Evolutionary conservation across 805 yeast genomes (phyloP).

Genomic region (Pichia paraexigua): DNA sequence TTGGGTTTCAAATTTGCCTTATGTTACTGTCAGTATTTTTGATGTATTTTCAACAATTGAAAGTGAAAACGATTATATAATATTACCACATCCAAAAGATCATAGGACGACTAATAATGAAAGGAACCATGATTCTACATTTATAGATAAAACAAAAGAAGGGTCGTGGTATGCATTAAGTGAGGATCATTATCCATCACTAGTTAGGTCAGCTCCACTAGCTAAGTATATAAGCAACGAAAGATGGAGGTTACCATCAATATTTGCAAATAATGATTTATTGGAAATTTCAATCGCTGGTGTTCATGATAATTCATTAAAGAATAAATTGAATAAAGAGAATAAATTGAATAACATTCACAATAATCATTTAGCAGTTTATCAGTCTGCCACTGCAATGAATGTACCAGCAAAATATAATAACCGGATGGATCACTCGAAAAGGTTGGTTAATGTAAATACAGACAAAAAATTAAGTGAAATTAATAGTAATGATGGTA

Average conservation of each 20-base stretch:
- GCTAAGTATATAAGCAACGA: conserved; percentile 51
- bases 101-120: neutral
- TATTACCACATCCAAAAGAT: conserved; percentile 63
- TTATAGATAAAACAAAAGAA: conserved; percentile 53
- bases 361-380: conserved; percentile 3
- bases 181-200: conserved; percentile 64
- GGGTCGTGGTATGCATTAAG: conserved; percentile 87
- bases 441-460: neutral
- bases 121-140: conserved; percentile 37
- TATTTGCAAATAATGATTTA: conserved; percentile 31
- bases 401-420: conserved; percentile 5
- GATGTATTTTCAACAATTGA: conserved; percentile 48
- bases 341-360: conserved; percentile 3
- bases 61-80: conserved; percentile 32
- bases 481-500: neutral
- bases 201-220: conserved; percentile 71
- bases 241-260: conserved; percentile 34
- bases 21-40: conserved; percentile 68
- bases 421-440: neutral
- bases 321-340: neutral
- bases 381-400: conserved; percentile 6
- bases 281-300: conserved; percentile 40
- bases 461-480: neutral
- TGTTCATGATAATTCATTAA: conserved; percentile 35
- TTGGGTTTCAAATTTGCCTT: conserved; percentile 73